Percentiles rank a stretch among this genome's conserved stretches.
These are phyloP conservation scores for Acrocalymma vagum DNA, from an alignment of 2,329 filamentous ascomycete genomes.

Conservation along the genomic window DNA sequence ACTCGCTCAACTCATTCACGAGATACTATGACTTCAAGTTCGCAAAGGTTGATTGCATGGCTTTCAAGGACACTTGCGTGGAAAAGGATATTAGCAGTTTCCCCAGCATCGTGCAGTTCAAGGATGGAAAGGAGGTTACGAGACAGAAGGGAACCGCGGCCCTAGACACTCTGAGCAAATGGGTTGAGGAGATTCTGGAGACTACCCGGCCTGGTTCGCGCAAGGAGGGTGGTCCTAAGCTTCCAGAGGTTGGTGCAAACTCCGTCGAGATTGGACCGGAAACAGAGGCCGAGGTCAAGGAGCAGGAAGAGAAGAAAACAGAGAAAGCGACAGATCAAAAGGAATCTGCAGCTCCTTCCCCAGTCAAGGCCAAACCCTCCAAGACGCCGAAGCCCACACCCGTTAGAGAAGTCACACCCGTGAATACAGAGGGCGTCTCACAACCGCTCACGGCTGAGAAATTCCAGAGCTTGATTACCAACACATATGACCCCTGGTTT, in stretches of 20 bases:
- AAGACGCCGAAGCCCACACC: constrained; percentile 47
- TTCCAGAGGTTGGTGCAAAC: constrained; percentile 75
- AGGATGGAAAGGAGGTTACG: constrained; percentile 75
- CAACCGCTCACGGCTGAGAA: constrained; percentile 80
- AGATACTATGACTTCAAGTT: constrained; percentile 91
- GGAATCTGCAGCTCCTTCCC: constrained; percentile 31
- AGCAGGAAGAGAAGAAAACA: constrained; percentile 35
- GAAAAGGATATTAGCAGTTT: constrained; percentile 73
- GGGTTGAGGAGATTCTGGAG: constrained; percentile 81
- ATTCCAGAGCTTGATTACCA: constrained; percentile 86
- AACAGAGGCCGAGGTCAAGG: constrained; percentile 44
- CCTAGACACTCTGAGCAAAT: constrained; percentile 71
- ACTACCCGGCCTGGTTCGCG: constrained; percentile 81
- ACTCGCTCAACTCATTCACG: constrained; percentile 73
- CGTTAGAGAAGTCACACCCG: constrained; percentile 54
- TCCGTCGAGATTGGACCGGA: constrained; percentile 53
- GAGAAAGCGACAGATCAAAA: constrained; percentile 34
- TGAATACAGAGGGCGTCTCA: constrained; percentile 80
- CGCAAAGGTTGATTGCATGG: constrained; percentile 83
- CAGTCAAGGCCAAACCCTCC: constrained; percentile 29
- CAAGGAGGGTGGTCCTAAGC: constrained; percentile 68
- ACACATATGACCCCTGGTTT: constrained; percentile 92
- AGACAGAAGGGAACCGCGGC: constrained; percentile 72
- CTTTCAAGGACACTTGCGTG: constrained; percentile 78
- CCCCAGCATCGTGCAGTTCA: constrained; percentile 81